These are phyloP conservation scores for Gossypium davidsonii DNA, from an alignment of 441 rosid species.

Conservation along the genomic window DNA sequence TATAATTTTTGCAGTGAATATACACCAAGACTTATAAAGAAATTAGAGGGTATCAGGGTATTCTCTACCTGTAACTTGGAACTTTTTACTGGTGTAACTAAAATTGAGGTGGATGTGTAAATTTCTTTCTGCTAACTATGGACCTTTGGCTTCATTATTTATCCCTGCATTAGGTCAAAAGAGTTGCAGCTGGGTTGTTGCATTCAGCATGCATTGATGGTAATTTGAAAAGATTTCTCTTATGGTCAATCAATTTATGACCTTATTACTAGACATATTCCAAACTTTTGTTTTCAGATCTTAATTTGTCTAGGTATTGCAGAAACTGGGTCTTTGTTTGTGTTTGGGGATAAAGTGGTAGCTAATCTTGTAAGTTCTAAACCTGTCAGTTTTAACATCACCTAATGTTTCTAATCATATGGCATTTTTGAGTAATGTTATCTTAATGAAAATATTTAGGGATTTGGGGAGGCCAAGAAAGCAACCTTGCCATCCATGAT, in stretches of 20 bases:
- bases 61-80: slow-evolving; percentile 9
- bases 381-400: background rate
- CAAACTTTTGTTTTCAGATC: slow-evolving; percentile 7
- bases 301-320: slow-evolving; percentile 27
- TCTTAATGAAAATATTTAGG: slow-evolving; percentile 34
- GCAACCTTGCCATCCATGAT: slow-evolving; percentile 52
- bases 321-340: slow-evolving; percentile 74
- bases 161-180: slow-evolving; percentile 45
- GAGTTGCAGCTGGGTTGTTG: slow-evolving; percentile 81
- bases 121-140: slow-evolving; percentile 13
- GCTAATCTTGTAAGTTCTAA: slow-evolving; percentile 41
- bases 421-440: slow-evolving; percentile 7
- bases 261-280: slow-evolving; percentile 3
- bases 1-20: slow-evolving; percentile 60
- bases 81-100: slow-evolving; percentile 15
- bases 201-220: slow-evolving; percentile 89
- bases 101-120: slow-evolving; percentile 13
- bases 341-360: slow-evolving; percentile 68
- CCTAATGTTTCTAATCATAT: slow-evolving; percentile 3
- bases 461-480: slow-evolving; percentile 43
- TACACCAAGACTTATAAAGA: slow-evolving; percentile 83
- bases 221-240: slow-evolving; percentile 25
- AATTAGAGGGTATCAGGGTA: slow-evolving; percentile 79
- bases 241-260: background rate
- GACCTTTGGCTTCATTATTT: slow-evolving; percentile 17